Evolutionary conservation across 176 grass and related monocot species (phyloP).

Genomic region (Eremochloa ophiuroides): DNA sequence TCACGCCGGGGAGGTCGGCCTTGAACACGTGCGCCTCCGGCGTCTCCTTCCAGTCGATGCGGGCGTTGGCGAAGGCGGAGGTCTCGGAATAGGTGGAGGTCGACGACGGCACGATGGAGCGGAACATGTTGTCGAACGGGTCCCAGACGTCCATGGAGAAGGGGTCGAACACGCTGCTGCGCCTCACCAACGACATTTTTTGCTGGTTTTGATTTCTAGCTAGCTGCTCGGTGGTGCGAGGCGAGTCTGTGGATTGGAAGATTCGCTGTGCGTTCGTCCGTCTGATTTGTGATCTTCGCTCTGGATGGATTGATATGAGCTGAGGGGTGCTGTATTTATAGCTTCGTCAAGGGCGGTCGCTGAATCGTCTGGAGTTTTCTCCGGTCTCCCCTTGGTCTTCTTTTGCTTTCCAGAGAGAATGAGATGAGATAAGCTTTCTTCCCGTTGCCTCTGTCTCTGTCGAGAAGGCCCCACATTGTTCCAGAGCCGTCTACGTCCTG

Average conservation of each 20-base stretch:
- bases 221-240: background rate
- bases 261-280: background rate
- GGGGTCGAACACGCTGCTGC: constrained; percentile 42
- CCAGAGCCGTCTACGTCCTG: background rate
- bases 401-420: background rate
- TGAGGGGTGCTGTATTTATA: background rate
- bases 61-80: constrained; percentile 6
- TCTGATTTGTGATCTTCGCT: background rate
- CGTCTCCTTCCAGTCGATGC: constrained; percentile 53
- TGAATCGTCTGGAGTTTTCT: background rate
- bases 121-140: constrained; percentile 29
- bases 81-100: background rate
- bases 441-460: background rate
- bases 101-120: constrained; percentile 1
- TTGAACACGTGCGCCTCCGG: constrained; percentile 51
- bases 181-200: no score
- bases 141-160: constrained; percentile 51
- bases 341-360: background rate
- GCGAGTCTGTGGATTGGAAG: background rate
- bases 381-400: background rate
- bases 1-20: constrained; percentile 49
- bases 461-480: background rate
- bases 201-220: no score
- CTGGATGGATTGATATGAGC: background rate
- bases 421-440: background rate